A percentile compares a stretch with the other conserved stretches of the same genome.
phyloP scores from a whole-genome alignment of 768 basidiomycete species.

The Tubosaeta brunneosetosa region DNA sequence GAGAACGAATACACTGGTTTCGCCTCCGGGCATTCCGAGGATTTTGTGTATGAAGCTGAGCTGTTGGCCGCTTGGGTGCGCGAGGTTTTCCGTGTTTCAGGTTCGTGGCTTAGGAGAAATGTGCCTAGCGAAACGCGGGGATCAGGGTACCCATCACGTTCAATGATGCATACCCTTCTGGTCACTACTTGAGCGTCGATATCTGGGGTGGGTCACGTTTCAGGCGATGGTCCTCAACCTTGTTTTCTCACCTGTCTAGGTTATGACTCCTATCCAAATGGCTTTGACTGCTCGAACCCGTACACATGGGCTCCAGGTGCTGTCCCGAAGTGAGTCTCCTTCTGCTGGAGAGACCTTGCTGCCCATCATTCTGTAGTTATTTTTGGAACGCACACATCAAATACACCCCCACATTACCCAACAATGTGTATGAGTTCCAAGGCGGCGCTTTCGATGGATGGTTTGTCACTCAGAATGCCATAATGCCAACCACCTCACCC shows the following conservation, averaged over 20 bases:
- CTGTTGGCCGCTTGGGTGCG: slow-evolving; percentile 30
- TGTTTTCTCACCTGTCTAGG: slow-evolving; percentile 5
- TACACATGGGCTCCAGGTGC: slow-evolving; percentile 40
- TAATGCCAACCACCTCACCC: not conserved
- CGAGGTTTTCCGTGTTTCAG: not conserved
- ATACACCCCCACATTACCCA: slow-evolving; percentile 20
- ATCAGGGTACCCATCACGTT: slow-evolving; percentile 45
- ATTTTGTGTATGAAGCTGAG: slow-evolving; percentile 41
- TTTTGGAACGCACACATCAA: slow-evolving; percentile 40
- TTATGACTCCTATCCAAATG: slow-evolving; percentile 40
- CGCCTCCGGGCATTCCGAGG: slow-evolving; percentile 34
- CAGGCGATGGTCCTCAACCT: not conserved
- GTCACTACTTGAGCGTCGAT: slow-evolving; percentile 42
- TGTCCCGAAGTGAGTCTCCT: slow-evolving; percentile 34
- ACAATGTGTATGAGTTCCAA: slow-evolving; percentile 23
- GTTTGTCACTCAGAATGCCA: slow-evolving; percentile 36
- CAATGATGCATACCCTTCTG: slow-evolving; percentile 45
- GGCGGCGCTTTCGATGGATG: slow-evolving; percentile 52
- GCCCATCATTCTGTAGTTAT: slow-evolving; percentile 1
- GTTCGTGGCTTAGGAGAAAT: slow-evolving; percentile 1
- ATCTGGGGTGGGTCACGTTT: slow-evolving; percentile 39
- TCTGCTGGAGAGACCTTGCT: not conserved
- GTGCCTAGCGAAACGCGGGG: slow-evolving; percentile 37
- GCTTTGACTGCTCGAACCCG: slow-evolving; percentile 51
- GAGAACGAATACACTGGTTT: slow-evolving; percentile 50